Percentiles rank a stretch among this genome's conserved stretches.
Evolutionary conservation across 2,329 filamentous ascomycete species (phyloP).

Genomic region (Alternaria longipes): DNA sequence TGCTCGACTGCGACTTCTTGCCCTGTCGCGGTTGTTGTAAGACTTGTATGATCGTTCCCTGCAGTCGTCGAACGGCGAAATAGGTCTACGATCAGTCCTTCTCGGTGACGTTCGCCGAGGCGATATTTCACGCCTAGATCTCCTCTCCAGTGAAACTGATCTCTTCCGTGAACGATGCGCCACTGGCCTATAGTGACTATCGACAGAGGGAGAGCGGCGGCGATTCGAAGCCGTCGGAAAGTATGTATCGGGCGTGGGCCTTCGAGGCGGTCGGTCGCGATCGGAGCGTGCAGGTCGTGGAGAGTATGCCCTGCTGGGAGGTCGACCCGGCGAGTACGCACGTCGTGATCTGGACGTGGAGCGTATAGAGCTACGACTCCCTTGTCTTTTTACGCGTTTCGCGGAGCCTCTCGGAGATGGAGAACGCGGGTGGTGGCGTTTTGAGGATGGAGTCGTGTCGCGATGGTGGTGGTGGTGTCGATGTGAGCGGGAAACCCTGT

Average conservation of each 20-base stretch:
- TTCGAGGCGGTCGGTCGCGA: conserved; percentile 44
- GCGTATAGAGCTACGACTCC: conserved; percentile 48
- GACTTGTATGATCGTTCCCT: conserved; percentile 33
- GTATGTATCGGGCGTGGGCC: conserved; percentile 50
- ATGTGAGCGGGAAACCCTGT: conserved; percentile 47
- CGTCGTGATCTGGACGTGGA: conserved; percentile 47
- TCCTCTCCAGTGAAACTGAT: conserved; percentile 44
- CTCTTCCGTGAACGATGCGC: conserved; percentile 44
- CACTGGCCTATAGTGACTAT: conserved; percentile 49
- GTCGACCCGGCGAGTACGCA: conserved; percentile 41
- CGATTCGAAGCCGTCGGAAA: conserved; percentile 42
- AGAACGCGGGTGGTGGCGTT: conserved; percentile 51
- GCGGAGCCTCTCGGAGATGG: conserved; percentile 46
- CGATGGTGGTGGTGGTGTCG: conserved; percentile 48
- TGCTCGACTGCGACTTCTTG: conserved; percentile 40
- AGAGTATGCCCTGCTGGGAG: conserved; percentile 43
- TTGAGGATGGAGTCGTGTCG: conserved; percentile 50
- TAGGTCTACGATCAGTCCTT: conserved; percentile 36
- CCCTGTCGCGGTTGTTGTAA: conserved; percentile 26
- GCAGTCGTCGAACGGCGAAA: conserved; percentile 33
- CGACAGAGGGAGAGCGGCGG: conserved; percentile 54
- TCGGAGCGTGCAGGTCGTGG: conserved; percentile 42
- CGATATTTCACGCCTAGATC: conserved; percentile 40
- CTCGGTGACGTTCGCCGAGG: conserved; percentile 42
- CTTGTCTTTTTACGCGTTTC: conserved; percentile 46